Percentiles rank a stretch among this genome's conserved stretches.
Evolutionary conservation across 495 filamentous ascomycete species (phyloP).

Genomic region (Daldinia caldariorum): DNA sequence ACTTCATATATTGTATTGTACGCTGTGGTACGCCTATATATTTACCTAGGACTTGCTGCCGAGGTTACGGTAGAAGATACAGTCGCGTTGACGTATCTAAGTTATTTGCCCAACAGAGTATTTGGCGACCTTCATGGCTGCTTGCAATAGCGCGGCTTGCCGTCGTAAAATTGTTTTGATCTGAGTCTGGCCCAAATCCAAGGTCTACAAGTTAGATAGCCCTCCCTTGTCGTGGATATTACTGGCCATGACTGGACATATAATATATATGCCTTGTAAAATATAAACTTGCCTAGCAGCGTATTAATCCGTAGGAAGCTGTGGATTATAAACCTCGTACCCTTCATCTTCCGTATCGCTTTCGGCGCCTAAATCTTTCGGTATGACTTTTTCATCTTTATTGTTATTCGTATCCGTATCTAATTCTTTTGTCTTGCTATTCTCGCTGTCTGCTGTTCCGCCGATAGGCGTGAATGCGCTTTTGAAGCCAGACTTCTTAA

Average conservation of each 20-base stretch:
- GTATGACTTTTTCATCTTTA: slow-evolving; percentile 30
- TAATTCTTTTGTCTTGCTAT: slow-evolving; percentile 30
- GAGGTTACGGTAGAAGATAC: too few relatives aligned
- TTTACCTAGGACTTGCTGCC: too few relatives aligned
- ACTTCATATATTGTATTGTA: too few relatives aligned
- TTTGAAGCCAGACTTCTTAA: slow-evolving; percentile 64
- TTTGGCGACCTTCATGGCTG: not conserved
- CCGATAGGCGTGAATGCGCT: slow-evolving; percentile 60
- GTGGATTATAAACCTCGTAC: slow-evolving; percentile 65
- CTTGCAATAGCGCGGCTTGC: not conserved
- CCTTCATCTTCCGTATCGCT: slow-evolving; percentile 69
- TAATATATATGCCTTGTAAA: not conserved
- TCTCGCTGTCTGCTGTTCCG: slow-evolving; percentile 31
- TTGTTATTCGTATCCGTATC: slow-evolving; percentile 29
- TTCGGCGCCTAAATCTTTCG: slow-evolving; percentile 52
- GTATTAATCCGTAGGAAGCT: slow-evolving; percentile 62
- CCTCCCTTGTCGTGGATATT: not conserved
- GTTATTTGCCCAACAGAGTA: not conserved
- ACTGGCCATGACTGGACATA: not conserved
- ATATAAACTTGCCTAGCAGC: not conserved
- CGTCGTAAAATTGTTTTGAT: not conserved
- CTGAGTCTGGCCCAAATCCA: not conserved
- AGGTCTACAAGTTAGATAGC: not conserved
- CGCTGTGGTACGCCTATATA: too few relatives aligned
- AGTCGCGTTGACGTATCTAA: not conserved